Evolutionary conservation across 345 rosid species (phyloP).

Genomic region (Clarkia xantiana): DNA sequence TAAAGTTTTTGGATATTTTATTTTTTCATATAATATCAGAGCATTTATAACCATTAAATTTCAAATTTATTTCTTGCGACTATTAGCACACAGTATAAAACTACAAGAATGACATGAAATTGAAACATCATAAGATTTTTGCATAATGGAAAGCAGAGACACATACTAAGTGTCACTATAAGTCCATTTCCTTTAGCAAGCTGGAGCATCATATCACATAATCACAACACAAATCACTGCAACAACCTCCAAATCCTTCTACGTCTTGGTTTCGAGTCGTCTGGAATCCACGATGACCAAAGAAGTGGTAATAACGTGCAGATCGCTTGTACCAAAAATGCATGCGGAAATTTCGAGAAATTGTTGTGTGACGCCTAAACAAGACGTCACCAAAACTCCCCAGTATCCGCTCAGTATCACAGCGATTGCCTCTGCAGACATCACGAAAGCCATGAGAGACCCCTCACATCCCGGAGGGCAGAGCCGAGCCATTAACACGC

Average conservation of each 20-base stretch:
- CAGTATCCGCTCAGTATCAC: constrained; percentile 62
- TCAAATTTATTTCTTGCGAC: too few relatives aligned
- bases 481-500: constrained; percentile 44
- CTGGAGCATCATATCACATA: too few relatives aligned
- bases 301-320: constrained; percentile 44
- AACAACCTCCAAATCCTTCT: constrained; percentile 20
- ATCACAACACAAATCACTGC: too few relatives aligned
- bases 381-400: constrained; percentile 63
- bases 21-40: too few relatives aligned
- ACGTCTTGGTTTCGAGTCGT: constrained; percentile 20
- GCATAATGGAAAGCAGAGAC: too few relatives aligned
- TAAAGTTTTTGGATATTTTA: too few relatives aligned
- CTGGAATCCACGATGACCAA: constrained; percentile 48
- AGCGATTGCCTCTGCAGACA: constrained; percentile 61
- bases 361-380: constrained; percentile 43
- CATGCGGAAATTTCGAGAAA: constrained; percentile 48
- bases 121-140: too few relatives aligned
- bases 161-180: too few relatives aligned
- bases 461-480: constrained; percentile 87
- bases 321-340: constrained; percentile 46
- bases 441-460: constrained; percentile 68
- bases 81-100: too few relatives aligned
- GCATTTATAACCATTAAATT: too few relatives aligned
- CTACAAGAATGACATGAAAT: too few relatives aligned
- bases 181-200: too few relatives aligned